phyloP scores from a whole-genome alignment of 2,329 filamentous ascomycete species.

The Ascomycota sp. region DNA sequence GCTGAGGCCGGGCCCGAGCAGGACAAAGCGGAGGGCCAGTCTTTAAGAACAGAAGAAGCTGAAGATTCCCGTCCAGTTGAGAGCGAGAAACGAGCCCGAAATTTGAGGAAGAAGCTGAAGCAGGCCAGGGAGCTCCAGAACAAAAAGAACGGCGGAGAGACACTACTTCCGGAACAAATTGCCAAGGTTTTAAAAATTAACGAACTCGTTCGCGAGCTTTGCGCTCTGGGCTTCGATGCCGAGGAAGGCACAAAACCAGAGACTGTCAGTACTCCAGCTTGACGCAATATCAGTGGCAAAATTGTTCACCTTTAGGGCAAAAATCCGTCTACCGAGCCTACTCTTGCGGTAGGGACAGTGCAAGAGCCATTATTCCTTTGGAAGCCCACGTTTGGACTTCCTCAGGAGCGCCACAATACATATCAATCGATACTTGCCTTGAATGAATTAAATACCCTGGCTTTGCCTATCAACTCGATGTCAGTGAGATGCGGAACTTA shows the following conservation, averaged over 20 bases:
- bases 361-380: too few species aligned
- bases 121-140: conserved; percentile 76
- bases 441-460: too few species aligned
- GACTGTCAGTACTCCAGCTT: conserved; percentile 1
- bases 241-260: conserved; percentile 39
- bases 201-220: conserved; percentile 73
- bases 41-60: conserved; percentile 17
- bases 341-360: too few species aligned
- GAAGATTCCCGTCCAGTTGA: conserved; percentile 52
- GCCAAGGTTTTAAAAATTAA: conserved; percentile 95
- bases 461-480: too few species aligned
- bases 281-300: neutral
- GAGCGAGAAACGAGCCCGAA: conserved; percentile 78
- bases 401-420: too few species aligned
- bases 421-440: too few species aligned
- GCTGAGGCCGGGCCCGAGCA: conserved; percentile 14
- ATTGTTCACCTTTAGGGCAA: too few species aligned
- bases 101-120: conserved; percentile 80
- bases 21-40: conserved; percentile 7
- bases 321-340: too few species aligned
- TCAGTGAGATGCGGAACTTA: too few species aligned
- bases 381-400: too few species aligned
- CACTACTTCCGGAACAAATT: conserved; percentile 76
- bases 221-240: conserved; percentile 60
- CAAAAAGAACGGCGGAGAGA: conserved; percentile 73